Evolutionary conservation across 2,329 filamentous ascomycete species (phyloP), one percentile per base, ranked within the genome.

Genomic region (Lojkania enalia): DNA sequence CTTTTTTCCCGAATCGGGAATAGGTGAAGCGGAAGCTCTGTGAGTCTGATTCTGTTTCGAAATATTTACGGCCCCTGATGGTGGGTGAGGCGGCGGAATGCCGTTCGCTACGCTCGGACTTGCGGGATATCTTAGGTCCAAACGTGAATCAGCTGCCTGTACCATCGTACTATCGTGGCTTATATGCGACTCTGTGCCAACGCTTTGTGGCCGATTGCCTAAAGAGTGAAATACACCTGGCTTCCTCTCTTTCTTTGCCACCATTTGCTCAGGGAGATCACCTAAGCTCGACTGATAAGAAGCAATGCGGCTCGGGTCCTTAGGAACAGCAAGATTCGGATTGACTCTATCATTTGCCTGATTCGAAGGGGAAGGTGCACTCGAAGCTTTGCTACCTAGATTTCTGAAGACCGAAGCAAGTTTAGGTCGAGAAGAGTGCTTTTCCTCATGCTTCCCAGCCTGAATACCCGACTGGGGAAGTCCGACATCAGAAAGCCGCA

Each of bases 361-460:
- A 29, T 33, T 20, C 7, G 41, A n/a, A 5, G 38, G 4, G 20
- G 39, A 42, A 15, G 33, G 29, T 31, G 42, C 15, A 54, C 5
- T 48, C 14, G 49, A 44, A 39, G 11, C 16, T 7, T 62, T 64
- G 35, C 59, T 55, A 30, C 52, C 64, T 18, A 67, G 42, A 13
- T 44, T 52, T 50, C 78, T 80, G 50, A 82, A 76, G n/a, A 81
- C 57, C n/a, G 60, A 64, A 13, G 60, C 52, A n/a, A 67, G 31
- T 20, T 57, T 63, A 15, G 60, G 59, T 18, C 56, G 61, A 0
- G 54, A 50, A 6, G 57, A 56, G 11, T 43, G 20, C 43, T 66
- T 66, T 18, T 60, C 59, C 12, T 63, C 55, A 29, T 45, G 49
- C 16, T 49, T 58, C 4, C 39, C 23, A 20, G 39, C 27, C 12